Conservation (phyloP, 495 filamentous ascomycete genomes). For the Daldinia caldariorum region DNA sequence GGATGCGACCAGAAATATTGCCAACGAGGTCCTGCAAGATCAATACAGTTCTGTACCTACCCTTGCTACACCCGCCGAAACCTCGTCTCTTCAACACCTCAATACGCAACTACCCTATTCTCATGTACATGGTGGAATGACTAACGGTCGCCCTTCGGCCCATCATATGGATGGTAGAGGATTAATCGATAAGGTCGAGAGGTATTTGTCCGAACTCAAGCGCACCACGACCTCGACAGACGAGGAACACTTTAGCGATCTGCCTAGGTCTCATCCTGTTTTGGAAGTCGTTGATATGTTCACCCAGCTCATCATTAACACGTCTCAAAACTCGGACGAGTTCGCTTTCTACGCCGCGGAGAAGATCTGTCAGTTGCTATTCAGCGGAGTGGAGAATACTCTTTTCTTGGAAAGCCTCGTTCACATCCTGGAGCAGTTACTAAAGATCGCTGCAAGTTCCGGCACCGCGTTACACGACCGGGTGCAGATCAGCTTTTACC, state of each 20-base stretch:
- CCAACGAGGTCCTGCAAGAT: conserved; percentile 83
- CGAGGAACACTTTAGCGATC: conserved; percentile 75
- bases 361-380: conserved; percentile 76
- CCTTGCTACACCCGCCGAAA: conserved; percentile 82
- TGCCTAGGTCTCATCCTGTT: conserved; percentile 71
- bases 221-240: conserved; percentile 69
- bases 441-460: conserved; percentile 71
- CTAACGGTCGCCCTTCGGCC: conserved; percentile 61
- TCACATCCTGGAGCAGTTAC: conserved; percentile 81
- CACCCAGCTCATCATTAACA: conserved; percentile 63
- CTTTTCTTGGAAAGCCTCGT: conserved; percentile 86
- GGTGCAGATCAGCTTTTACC: conserved; percentile 72
- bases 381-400: conserved; percentile 59
- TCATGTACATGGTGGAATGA: conserved; percentile 59
- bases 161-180: conserved; percentile 72
- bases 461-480: conserved; percentile 75
- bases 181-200: conserved; percentile 71
- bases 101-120: conserved; percentile 69
- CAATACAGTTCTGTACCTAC: conserved; percentile 79
- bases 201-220: conserved; percentile 75
- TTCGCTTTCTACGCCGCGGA: conserved; percentile 73
- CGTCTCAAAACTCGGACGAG: conserved; percentile 68
- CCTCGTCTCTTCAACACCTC: conserved; percentile 77
- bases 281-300: conserved; percentile 69
- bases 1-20: conserved; percentile 62